phyloP scores from a whole-genome alignment of 2,329 filamentous ascomycete species.

The Claviceps spartinae region DNA sequence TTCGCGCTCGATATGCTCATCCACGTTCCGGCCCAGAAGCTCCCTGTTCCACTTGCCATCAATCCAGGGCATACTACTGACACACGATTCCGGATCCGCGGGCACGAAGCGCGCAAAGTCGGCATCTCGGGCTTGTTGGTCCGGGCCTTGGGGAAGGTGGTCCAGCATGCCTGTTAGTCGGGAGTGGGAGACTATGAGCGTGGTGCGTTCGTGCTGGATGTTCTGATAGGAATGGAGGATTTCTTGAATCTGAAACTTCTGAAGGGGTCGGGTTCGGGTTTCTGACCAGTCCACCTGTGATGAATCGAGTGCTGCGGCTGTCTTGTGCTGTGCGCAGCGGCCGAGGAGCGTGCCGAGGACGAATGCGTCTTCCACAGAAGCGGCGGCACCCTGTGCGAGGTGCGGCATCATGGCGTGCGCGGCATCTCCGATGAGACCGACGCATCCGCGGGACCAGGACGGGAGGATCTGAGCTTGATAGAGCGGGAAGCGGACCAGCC shows the following conservation, averaged over 20 bases:
- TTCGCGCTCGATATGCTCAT: slow-evolving; percentile 4
- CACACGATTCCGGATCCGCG: slow-evolving; percentile 1
- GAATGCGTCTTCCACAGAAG: slow-evolving; percentile 14
- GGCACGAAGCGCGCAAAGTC: slow-evolving; percentile 2
- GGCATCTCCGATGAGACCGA: slow-evolving; percentile 10
- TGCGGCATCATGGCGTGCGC: slow-evolving; percentile 13
- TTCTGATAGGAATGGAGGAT: slow-evolving; percentile 4
- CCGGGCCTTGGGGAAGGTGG: slow-evolving; percentile 3
- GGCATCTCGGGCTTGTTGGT: slow-evolving; percentile 6
- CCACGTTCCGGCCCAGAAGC: slow-evolving; percentile 1
- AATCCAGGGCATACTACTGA: slow-evolving; percentile 8
- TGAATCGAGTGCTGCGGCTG: neutral
- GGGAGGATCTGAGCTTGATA: slow-evolving; percentile 4
- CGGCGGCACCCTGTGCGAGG: slow-evolving; percentile 15
- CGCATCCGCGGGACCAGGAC: slow-evolving; percentile 4
- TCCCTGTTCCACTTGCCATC: slow-evolving; percentile 6
- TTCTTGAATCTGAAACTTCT: neutral
- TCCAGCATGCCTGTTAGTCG: slow-evolving; percentile 2
- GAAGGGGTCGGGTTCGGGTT: neutral
- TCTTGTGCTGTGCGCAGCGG: neutral
- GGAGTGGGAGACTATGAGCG: slow-evolving; percentile 5
- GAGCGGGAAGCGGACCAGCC: slow-evolving; percentile 6
- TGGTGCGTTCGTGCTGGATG: slow-evolving; percentile 5
- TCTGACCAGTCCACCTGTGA: no score
- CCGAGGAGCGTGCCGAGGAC: slow-evolving; percentile 16